These are phyloP conservation scores for Kurtzmaniella natalensis DNA, from an alignment of 1,139 yeast species.

Conservation along the genomic window DNA sequence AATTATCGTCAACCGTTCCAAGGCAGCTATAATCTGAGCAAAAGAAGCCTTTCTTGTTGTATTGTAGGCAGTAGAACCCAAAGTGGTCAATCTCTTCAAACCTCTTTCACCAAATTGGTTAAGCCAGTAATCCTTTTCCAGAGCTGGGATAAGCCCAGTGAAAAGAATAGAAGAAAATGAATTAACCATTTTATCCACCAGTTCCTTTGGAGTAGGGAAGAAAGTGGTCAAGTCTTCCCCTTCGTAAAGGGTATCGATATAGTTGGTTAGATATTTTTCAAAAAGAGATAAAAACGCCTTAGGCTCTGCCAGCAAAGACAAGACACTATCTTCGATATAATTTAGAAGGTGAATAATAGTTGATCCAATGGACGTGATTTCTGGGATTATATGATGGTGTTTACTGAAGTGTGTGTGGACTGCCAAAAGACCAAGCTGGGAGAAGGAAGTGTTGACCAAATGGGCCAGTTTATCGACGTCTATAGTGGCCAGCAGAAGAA, in stretches of 20 bases:
- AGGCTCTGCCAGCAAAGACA: slow-evolving; percentile 30
- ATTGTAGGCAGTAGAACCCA: slow-evolving; percentile 51
- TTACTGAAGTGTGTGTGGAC: slow-evolving; percentile 5
- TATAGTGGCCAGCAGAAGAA: slow-evolving; percentile 5
- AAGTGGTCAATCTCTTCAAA: slow-evolving; percentile 50
- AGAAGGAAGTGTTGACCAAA: slow-evolving; percentile 1
- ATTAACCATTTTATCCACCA: slow-evolving; percentile 9
- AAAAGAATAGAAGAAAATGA: slow-evolving; percentile 47
- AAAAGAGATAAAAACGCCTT: slow-evolving; percentile 37
- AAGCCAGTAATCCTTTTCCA: slow-evolving; percentile 37
- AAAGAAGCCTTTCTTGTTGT: slow-evolving; percentile 40
- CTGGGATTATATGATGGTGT: slow-evolving; percentile 13
- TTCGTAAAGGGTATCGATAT: slow-evolving; percentile 19
- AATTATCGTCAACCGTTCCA: slow-evolving; percentile 55
- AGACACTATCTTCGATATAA: slow-evolving; percentile 27
- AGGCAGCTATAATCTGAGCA: slow-evolving; percentile 48
- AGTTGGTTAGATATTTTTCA: slow-evolving; percentile 33
- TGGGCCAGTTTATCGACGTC: slow-evolving; percentile 5
- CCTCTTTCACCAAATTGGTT: slow-evolving; percentile 68
- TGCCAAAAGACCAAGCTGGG: not conserved
- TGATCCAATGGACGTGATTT: slow-evolving; percentile 25
- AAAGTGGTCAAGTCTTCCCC: slow-evolving; percentile 12
- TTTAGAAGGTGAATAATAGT: slow-evolving; percentile 26
- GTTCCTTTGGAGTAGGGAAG: slow-evolving; percentile 12
- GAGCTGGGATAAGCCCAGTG: slow-evolving; percentile 51